A percentile compares a stretch with the other conserved stretches of the same genome.
Conservation (phyloP, 768 basidiomycete genomes). For the Dacryopinax primogenitus region DNA sequence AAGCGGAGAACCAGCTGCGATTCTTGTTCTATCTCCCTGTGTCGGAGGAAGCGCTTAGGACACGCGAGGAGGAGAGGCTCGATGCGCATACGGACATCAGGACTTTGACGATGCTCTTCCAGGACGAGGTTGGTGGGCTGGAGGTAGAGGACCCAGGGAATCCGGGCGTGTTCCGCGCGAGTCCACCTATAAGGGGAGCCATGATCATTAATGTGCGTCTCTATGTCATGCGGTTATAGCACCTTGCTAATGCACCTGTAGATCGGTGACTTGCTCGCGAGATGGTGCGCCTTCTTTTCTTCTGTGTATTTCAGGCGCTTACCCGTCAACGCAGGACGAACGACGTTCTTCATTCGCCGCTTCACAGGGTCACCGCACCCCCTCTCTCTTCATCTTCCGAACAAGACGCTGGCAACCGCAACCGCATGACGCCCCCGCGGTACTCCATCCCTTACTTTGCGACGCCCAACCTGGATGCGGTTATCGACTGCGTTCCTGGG, state of each 20-base stretch:
- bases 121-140: slow-evolving; percentile 48
- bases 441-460: slow-evolving; percentile 49
- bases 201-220: slow-evolving; percentile 43
- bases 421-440: slow-evolving; percentile 36
- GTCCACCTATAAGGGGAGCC: slow-evolving; percentile 34
- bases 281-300: background rate
- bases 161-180: slow-evolving; percentile 29
- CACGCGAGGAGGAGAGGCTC: slow-evolving; percentile 33
- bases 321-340: slow-evolving; percentile 23
- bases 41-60: slow-evolving; percentile 24
- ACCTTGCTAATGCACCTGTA: slow-evolving; percentile 16
- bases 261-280: slow-evolving; percentile 13
- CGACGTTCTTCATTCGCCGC: slow-evolving; percentile 24
- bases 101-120: slow-evolving; percentile 45
- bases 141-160: slow-evolving; percentile 45
- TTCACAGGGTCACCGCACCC: slow-evolving; percentile 24
- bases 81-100: slow-evolving; percentile 40
- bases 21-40: slow-evolving; percentile 46
- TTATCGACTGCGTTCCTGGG: slow-evolving; percentile 42
- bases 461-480: slow-evolving; percentile 28
- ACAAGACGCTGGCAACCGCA: slow-evolving; percentile 25
- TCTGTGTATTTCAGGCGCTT: slow-evolving; percentile 27
- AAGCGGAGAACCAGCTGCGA: slow-evolving; percentile 41
- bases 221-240: slow-evolving; percentile 38
- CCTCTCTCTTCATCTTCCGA: background rate